Base-by-base conservation (phyloP, 345 rosid species). In the Camelina sativa region DNA sequence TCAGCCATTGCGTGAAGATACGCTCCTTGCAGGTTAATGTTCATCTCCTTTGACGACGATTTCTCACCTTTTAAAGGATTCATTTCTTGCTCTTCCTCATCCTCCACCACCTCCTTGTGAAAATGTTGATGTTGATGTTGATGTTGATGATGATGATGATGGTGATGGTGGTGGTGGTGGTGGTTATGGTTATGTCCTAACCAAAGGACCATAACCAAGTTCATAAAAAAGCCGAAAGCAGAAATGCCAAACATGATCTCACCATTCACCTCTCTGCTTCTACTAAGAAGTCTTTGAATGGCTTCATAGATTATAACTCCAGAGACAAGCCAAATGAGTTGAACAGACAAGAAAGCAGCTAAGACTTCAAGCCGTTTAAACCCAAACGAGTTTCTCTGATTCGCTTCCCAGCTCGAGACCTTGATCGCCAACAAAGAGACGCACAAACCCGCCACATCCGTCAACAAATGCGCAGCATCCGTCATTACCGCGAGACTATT, bases 371-470 rank as follows among this genome's bases (percentile, higher is more conserved):
- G 85, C 40, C 95, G 86, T 53, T 72, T 80, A 76, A 74, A 93
- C 61, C 97, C 97, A 3, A 86, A 93, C 1, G 98, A 85, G 69
- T 83, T 86, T 59, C 71, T 73, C 2, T 83, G 52, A 20, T 90
- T 89, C 17, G 98, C 86, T 67, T 85, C 80, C 98, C 98, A 89
- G 57, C 90, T 87, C 3, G 98, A 91, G n/a, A 89, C 91, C 84
- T 91, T 83, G 44, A 89, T 84, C 0, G 93, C 78, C 15, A 91
- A 79, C 56, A 93, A 87, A 32, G 98, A 85, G 47, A 93, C 82
- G 25, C 79, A 81, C 32, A 89, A 80, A 63, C 96, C 97, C 11
- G 84, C 88, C 15, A 89, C 80, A 78, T 93, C 98, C 0, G 88
- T 80, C 6, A 89, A 76, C 86, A 91, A 73, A 83, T 89, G 98